Conservation (phyloP, 2,329 filamentous ascomycete genomes). For the Sarocladiaceae sp. region DNA sequence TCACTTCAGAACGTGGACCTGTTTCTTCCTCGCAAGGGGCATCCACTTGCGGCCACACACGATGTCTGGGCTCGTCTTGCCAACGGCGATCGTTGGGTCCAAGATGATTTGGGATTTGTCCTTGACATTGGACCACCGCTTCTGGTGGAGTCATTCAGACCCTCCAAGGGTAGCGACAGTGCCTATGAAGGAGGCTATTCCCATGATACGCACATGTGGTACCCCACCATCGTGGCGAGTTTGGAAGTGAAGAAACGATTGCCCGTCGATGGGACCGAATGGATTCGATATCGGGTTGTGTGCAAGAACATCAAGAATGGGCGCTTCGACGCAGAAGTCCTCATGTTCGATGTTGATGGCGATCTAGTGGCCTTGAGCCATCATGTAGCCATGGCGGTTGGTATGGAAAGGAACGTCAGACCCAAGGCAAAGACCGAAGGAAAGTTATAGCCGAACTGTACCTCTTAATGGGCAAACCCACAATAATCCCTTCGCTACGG, state of each 20-base stretch:
- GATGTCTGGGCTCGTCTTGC: slow-evolving; percentile 58
- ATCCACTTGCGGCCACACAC: slow-evolving; percentile 13
- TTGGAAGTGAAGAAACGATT: slow-evolving; percentile 73
- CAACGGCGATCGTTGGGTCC: slow-evolving; percentile 58
- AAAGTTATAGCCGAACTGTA: slow-evolving; percentile 35
- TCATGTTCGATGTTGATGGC: slow-evolving; percentile 50
- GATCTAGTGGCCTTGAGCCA: slow-evolving; percentile 27
- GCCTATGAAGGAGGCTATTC: slow-evolving; percentile 17
- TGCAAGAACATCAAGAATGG: slow-evolving; percentile 67
- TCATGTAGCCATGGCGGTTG: slow-evolving; percentile 26
- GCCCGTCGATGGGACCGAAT: slow-evolving; percentile 64
- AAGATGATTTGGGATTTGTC: slow-evolving; percentile 60
- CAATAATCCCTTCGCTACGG: no score
- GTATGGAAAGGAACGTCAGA: slow-evolving; percentile 18
- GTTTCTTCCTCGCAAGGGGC: slow-evolving; percentile 20
- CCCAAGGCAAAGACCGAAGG: slow-evolving; percentile 9
- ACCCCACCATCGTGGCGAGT: slow-evolving; percentile 71
- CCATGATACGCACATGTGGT: slow-evolving; percentile 53
- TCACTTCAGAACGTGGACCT: slow-evolving; percentile 23
- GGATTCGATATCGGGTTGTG: slow-evolving; percentile 62
- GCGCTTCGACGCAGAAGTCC: slow-evolving; percentile 69
- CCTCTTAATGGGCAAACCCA: no score
- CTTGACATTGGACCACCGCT: slow-evolving; percentile 63
- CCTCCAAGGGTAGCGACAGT: slow-evolving; percentile 18
- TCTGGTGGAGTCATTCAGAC: slow-evolving; percentile 51